A percentile compares a stretch with the other conserved stretches of the same genome.
Conservation (phyloP, 345 rosid genomes). For the Citropsis articulata region DNA sequence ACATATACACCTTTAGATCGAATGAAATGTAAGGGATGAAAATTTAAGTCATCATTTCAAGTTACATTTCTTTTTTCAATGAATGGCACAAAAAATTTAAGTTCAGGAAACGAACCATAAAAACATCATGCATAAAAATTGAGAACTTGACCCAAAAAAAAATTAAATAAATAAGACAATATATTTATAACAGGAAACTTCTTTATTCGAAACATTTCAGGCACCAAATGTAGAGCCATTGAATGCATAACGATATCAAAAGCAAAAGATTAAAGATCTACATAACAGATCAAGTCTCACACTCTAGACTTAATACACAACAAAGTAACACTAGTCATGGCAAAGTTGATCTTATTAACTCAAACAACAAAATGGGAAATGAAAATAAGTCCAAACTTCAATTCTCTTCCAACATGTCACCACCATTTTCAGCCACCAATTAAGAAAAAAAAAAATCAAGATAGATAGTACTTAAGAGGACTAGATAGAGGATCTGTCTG, state of each 20-base stretch:
- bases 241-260: background rate
- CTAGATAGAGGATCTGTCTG: background rate
- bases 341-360: background rate
- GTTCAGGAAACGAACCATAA: fast-evolving
- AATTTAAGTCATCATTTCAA: no score
- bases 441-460: no score
- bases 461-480: background rate
- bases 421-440: background rate
- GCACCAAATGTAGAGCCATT: background rate
- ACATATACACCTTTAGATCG: no score
- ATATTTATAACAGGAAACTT: background rate
- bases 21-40: no score
- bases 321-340: background rate
- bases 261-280: background rate
- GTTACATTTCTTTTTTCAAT: no score
- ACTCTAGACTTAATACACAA: background rate
- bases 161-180: background rate
- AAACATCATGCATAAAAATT: no score
- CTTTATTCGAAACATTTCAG: background rate
- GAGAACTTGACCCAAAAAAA: no score
- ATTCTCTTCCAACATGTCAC: background rate
- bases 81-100: no score
- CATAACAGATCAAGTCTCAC: background rate
- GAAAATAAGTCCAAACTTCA: background rate
- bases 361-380: background rate